Conservation (phyloP, 192 early-diverging fungal species). For the Gamsiella multidivaricata region DNA sequence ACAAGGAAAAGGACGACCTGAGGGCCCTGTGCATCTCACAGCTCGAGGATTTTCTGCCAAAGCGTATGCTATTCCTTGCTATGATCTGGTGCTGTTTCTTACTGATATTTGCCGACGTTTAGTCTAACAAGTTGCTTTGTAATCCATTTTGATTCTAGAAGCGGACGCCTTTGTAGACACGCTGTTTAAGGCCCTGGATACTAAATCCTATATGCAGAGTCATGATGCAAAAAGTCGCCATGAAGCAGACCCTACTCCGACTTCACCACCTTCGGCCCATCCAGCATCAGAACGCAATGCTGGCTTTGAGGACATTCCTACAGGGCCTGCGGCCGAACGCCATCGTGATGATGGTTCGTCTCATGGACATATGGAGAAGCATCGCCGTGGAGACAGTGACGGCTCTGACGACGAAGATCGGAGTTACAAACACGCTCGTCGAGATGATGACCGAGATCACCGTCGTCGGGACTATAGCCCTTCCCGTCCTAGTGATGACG, state of each 20-base stretch:
- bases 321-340: conserved; percentile 42
- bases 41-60: conserved; percentile 80
- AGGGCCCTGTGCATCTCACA: conserved; percentile 67
- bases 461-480: conserved; percentile 49
- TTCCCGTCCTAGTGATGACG: conserved; percentile 46
- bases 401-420: conserved; percentile 75
- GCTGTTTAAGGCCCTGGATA: conserved; percentile 65
- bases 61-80: conserved; percentile 58
- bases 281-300: neutral
- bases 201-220: conserved; percentile 56
- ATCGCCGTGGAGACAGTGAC: conserved; percentile 58
- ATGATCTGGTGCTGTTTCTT: neutral
- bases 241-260: neutral
- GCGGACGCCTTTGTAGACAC: conserved; percentile 71
- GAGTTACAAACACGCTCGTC: conserved; percentile 76
- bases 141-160: conserved; percentile 59
- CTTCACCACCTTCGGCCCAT: neutral
- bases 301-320: conserved; percentile 16
- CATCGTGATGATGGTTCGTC: conserved; percentile 12
- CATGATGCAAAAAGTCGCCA: neutral
- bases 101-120: neutral
- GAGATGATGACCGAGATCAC: conserved; percentile 48
- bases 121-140: neutral
- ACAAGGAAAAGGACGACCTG: conserved; percentile 68
- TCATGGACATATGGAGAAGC: conserved; percentile 26